Evolutionary conservation across 495 filamentous ascomycete species (phyloP), one percentile per base, ranked within the genome.

Genomic region (Bacidia rubella): DNA sequence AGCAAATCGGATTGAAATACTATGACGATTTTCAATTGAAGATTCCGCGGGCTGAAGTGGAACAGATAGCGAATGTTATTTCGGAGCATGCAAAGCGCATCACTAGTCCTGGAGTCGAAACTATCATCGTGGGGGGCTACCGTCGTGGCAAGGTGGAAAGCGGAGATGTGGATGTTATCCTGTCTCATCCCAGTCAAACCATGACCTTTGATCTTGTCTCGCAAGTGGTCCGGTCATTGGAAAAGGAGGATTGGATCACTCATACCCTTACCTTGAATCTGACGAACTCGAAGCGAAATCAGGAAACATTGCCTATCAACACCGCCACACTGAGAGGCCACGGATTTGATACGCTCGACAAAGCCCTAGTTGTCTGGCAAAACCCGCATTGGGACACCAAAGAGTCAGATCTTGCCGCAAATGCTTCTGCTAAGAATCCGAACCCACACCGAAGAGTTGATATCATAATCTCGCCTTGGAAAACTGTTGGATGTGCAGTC

Each of bases 1-100:
- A 94, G 64, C 89, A 97, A 62, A 94, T 98, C 44, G 92, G 92
- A 0, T 65, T 97, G n/a, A 97, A 97, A 62, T 96, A 81, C 63
- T 95, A 90, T 63, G 86, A 62, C 32, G 92, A 97, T 50, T 84
- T 98, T 42, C 71, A 76, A 29, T 63, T 71, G 20, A 76, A 74
- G 27, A 85, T 98, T 17, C 74, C 88, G 1, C 75, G 90, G 1
- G 43, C 50, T 0, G 90, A 98, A 60, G 81, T 87, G 2, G 83
- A 87, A 58, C 52, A 61, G 0, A 95, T 96, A 53, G 78, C 73
- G 0, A 53, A 59, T 2, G 70, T 71, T 9, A 72, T 97, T 35
- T 70, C 76, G 2, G 56, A 65, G 2, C 80, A 90, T 58, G 89
- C 88, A 2, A 71, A 71, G 21, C 52, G 66, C 20, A 72, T 63